Base-by-base conservation (phyloP, 2,329 filamentous ascomycete genomes). In the Claviceps paspali region DNA sequence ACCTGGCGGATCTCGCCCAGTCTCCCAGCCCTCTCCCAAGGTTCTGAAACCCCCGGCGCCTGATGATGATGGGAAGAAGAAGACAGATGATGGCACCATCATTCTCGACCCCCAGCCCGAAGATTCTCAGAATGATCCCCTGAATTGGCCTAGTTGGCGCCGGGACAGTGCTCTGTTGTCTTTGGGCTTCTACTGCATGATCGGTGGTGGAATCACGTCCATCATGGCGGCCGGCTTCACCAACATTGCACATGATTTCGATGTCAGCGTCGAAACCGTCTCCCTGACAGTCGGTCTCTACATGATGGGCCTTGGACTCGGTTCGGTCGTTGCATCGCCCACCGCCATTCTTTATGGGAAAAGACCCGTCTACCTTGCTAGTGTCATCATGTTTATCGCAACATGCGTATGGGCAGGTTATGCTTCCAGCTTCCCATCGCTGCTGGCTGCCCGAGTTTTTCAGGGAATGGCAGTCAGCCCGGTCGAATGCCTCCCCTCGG, bases 341-440 rank as follows among this genome's bases (percentile, higher is more conserved):
- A 95, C 87, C 0, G 88, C 88, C 22, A 95, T 96, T 43, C 54
- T 95, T 0, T 95, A 64, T 41, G 91, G 88, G 2, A 96, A 96
- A 59, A 70, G 88, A 10, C 86, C 87, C 0, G 83, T 96, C 0
- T 96, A 96, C 53, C 71, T 96, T 17, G 67, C 68, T 21, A 79
- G 84, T 14, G 73, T 82, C 23, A 59, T 86, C 14, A 55, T 93
- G n/a, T 92, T 94, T 53, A 72, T 87, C 35, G 52, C 72, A 2
- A 80, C 82, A 1, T 76, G 78, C 0, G 54, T 93, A 11, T 96
- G 88, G 88, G 88, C 84, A 54, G 87, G 84, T 11, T 53, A 76
- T n/a, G 88, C 86, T 3, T 82, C 81, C 0, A 84, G 67, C 48
- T 95, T 88, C 52, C 57, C 69, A 2, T 93, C 85, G 8, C 67